A percentile compares a stretch with the other conserved stretches of the same genome.
phyloP scores from a whole-genome alignment of 352 stramenopile genomes.

The Phytophthora cryptogea region DNA sequence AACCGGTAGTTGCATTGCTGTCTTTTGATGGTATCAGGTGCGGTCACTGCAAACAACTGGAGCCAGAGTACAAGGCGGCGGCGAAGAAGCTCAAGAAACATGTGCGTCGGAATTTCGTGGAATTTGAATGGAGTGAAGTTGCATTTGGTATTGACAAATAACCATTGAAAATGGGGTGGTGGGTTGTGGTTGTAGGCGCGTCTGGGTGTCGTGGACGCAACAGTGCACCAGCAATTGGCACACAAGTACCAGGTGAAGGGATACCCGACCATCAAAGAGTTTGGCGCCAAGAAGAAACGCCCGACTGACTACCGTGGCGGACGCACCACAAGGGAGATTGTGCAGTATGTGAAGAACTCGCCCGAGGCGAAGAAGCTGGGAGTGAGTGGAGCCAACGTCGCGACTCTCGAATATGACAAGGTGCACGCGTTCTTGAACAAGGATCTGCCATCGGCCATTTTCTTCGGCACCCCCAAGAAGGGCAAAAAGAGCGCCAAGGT shows the following conservation, averaged over 20 bases:
- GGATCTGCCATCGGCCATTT: constrained; percentile 62
- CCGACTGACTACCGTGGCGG: constrained; percentile 73
- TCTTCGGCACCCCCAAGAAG: constrained; percentile 66
- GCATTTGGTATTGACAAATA: constrained; percentile 15
- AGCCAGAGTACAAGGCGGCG: constrained; percentile 88
- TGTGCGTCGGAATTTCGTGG: constrained; percentile 25
- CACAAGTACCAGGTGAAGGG: constrained; percentile 81
- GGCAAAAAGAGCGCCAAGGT: constrained; percentile 53
- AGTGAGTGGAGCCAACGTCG: constrained; percentile 50
- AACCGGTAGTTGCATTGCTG: background rate
- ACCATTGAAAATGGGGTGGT: constrained; percentile 6
- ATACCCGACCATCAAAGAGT: constrained; percentile 87
- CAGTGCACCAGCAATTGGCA: constrained; percentile 58
- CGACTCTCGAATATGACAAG: constrained; percentile 52
- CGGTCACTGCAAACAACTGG: constrained; percentile 91
- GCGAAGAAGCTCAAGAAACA: constrained; percentile 87
- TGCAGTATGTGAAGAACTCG: constrained; percentile 76
- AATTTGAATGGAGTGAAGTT: constrained; percentile 2
- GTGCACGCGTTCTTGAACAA: constrained; percentile 65
- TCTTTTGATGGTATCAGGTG: constrained; percentile 46
- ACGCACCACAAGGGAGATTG: constrained; percentile 62
- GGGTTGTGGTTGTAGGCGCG: constrained; percentile 49
- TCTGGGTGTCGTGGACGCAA: constrained; percentile 71
- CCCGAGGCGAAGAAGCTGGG: constrained; percentile 71
- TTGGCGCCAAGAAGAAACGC: constrained; percentile 82